phyloP scores from a whole-genome alignment of 176 grass and related monocot species.

The sorghum (Sorghum bicolor) region Sorghum_bicolor_NCBIv3 NC_012876.2:58442501-58443000 shows the following conservation, averaged over 20 bases:
- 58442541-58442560: conserved; percentile 7
- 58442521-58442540: conserved; percentile 48
- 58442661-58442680: neutral
- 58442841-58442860: conserved; percentile 21
- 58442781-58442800: conserved; percentile 31
- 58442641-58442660: conserved; percentile 37
- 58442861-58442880: conserved; percentile 27
- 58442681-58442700: conserved; percentile 32
- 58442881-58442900: neutral
- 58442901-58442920: neutral
- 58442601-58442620: conserved; percentile 48
- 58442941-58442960: conserved; percentile 68
- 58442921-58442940: conserved; percentile 45
- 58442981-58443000: conserved; percentile 50
- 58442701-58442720: conserved; percentile 21
- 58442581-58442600: conserved; percentile 65
- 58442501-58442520: conserved; percentile 36
- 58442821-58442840: neutral
- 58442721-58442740: neutral
- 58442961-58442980: conserved; percentile 54
- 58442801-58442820: conserved; percentile 18
- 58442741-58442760: conserved; percentile 12
- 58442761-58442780: conserved; percentile 14
- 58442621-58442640: conserved; percentile 3
- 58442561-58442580: neutral